Conservation (phyloP, 768 basidiomycete genomes). For the Termitomyces sp. region DNA sequence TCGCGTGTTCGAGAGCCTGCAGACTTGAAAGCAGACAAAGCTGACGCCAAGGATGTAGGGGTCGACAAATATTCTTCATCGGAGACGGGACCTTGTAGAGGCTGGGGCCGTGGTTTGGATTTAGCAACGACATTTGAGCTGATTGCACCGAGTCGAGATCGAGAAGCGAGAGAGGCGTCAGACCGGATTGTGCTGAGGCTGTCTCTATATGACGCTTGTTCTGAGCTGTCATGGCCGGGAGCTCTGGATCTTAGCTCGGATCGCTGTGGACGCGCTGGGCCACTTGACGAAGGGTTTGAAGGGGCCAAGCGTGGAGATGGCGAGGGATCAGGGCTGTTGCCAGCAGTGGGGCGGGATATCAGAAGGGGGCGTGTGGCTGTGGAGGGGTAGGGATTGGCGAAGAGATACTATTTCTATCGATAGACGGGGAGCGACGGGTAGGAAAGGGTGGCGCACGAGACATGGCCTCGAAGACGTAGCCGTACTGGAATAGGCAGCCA, state of each 20-base stretch:
- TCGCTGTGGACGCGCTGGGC: conserved; percentile 63
- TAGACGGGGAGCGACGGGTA: conserved; percentile 48
- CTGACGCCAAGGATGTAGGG: conserved; percentile 49
- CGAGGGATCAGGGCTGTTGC: conserved; percentile 34
- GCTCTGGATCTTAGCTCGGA: conserved; percentile 60
- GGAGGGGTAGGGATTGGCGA: conserved; percentile 33
- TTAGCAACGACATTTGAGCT: conserved; percentile 16
- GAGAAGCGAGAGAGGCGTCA: conserved; percentile 14
- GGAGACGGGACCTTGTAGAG: conserved; percentile 28
- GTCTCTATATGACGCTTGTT: conserved; percentile 46
- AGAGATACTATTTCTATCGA: conserved; percentile 34
- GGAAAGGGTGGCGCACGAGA: conserved; percentile 59
- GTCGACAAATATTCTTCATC: conserved; percentile 35
- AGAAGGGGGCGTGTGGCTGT: conserved; percentile 54
- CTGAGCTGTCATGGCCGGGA: conserved; percentile 52
- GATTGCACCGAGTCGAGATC: conserved; percentile 8
- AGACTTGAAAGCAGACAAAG: conserved; percentile 68
- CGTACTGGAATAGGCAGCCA: conserved; percentile 4
- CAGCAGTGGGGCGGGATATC: conserved; percentile 53
- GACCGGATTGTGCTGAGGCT: conserved; percentile 48
- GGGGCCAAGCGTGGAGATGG: conserved; percentile 34
- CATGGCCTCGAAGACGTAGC: conserved; percentile 37
- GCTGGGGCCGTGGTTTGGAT: conserved; percentile 26
- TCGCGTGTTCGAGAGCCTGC: conserved; percentile 58
- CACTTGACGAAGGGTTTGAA: conserved; percentile 40